phyloP scores from a whole-genome alignment of 2,329 filamentous ascomycete genomes.

The Botryotinia calthae region DNA sequence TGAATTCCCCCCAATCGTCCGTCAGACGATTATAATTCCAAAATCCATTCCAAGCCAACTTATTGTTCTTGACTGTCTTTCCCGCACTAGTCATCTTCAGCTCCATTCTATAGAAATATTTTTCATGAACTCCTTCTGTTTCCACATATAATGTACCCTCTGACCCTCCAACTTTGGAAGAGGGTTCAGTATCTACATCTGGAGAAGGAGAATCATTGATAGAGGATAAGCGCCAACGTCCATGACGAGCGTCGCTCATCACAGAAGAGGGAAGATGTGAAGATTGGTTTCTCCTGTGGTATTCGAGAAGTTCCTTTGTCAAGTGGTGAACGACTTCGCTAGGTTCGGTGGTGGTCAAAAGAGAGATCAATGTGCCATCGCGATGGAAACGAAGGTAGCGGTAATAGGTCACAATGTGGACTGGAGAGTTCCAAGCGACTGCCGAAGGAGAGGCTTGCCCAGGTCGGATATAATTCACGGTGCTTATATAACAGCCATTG shows the following conservation, averaged over 20 bases:
- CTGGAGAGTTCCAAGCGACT: conserved; percentile 73
- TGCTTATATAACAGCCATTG: conserved; percentile 94
- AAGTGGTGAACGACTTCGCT: conserved; percentile 84
- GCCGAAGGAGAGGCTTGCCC: conserved; percentile 71
- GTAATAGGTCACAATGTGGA: conserved; percentile 97
- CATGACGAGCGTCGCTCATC: conserved; percentile 66
- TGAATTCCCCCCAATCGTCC: conserved; percentile 86
- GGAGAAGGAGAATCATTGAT: conserved; percentile 31
- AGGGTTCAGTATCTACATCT: conserved; percentile 29
- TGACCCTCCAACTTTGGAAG: conserved; percentile 34
- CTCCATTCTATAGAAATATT: conserved; percentile 85
- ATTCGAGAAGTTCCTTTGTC: conserved; percentile 63
- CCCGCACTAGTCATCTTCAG: conserved; percentile 65
- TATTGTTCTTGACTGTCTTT: conserved; percentile 72
- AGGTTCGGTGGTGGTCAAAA: conserved; percentile 79
- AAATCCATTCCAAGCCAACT: conserved; percentile 82
- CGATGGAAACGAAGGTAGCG: conserved; percentile 94
- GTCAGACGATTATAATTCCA: conserved; percentile 88
- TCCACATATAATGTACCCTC: conserved; percentile 77
- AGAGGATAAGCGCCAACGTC: conserved; percentile 60
- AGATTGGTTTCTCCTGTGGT: conserved; percentile 32
- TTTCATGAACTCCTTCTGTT: conserved; percentile 74
- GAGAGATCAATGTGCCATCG: conserved; percentile 77
- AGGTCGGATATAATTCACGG: conserved; percentile 87
- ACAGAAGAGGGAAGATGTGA: conserved; percentile 46